These are phyloP conservation scores for Amoeboaphelidium occidentale DNA, from an alignment of 371 early-diverging fungal species.

Conservation along the genomic window DNA sequence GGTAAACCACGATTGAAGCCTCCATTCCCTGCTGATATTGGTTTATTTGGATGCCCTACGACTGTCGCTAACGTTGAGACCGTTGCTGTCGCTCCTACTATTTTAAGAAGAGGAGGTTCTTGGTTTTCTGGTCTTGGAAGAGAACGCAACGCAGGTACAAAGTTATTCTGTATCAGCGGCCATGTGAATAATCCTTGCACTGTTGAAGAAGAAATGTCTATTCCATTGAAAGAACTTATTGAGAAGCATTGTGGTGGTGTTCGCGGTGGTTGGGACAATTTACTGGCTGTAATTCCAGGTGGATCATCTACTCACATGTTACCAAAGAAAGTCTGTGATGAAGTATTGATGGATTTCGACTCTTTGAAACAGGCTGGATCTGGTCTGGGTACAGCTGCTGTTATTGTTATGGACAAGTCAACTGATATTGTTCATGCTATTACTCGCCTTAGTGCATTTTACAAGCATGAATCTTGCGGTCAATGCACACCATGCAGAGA, in stretches of 20 bases:
- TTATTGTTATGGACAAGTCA: constrained; percentile 93
- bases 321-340: constrained; percentile 61
- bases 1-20: constrained; percentile 96
- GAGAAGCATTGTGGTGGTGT: constrained; percentile 94
- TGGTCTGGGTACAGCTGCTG: constrained; percentile 83
- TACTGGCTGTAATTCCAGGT: constrained; percentile 88
- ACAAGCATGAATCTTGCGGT: constrained; percentile 89
- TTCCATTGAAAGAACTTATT: constrained; percentile 74
- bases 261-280: constrained; percentile 95
- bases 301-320: constrained; percentile 86
- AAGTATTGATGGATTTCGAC: constrained; percentile 95
- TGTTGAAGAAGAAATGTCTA: constrained; percentile 94
- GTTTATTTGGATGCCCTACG: constrained; percentile 92
- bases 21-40: constrained; percentile 94
- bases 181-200: constrained; percentile 92
- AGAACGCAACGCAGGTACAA: constrained; percentile 77
- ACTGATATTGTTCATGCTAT: constrained; percentile 78
- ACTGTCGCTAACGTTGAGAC: constrained; percentile 85
- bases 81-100: constrained; percentile 89
- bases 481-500: constrained; percentile 97
- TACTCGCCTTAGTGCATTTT: constrained; percentile 71
- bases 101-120: constrained; percentile 60
- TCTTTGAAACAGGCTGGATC: constrained; percentile 75
- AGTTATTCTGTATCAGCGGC: constrained; percentile 89
- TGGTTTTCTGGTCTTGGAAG: constrained; percentile 92